These are phyloP conservation scores for Suillus plorans DNA, from an alignment of 768 basidiomycete genomes.

Conservation along the genomic window DNA sequence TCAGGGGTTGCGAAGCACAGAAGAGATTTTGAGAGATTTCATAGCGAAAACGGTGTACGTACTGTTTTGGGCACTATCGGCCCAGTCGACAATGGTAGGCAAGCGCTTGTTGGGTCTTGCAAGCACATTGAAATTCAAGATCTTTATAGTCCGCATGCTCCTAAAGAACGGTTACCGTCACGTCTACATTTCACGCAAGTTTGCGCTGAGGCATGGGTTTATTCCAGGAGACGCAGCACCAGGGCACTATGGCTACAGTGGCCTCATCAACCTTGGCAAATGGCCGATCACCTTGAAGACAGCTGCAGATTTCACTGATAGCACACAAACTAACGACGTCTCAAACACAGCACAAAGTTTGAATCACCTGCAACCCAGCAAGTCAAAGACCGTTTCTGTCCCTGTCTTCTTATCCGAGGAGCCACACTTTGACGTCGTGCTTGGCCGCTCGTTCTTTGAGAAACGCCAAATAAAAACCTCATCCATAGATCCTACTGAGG, in stretches of 20 bases:
- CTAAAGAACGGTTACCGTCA: constrained; percentile 89
- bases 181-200: constrained; percentile 94
- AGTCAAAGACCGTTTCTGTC: constrained; percentile 44
- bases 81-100: constrained; percentile 80
- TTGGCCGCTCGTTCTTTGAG: constrained; percentile 86
- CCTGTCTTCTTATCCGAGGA: constrained; percentile 91
- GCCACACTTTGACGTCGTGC: constrained; percentile 92
- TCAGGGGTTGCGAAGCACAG: constrained; percentile 62
- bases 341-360: not conserved
- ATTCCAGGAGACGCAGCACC: constrained; percentile 85
- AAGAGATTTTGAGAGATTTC: constrained; percentile 82
- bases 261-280: constrained; percentile 79
- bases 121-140: not conserved
- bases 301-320: constrained; percentile 19
- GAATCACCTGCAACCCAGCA: constrained; percentile 10
- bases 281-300: constrained; percentile 77
- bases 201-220: constrained; percentile 85
- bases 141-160: constrained; percentile 78
- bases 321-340: constrained; percentile 3
- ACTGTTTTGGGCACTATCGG: constrained; percentile 92
- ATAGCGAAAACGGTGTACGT: constrained; percentile 88
- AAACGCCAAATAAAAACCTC: constrained; percentile 80
- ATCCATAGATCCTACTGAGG: constrained; percentile 81
- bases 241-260: constrained; percentile 92
- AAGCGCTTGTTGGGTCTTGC: not conserved